Conservation (phyloP, 2,329 filamentous ascomycete genomes). For the Colletotrichum aenigma region DNA sequence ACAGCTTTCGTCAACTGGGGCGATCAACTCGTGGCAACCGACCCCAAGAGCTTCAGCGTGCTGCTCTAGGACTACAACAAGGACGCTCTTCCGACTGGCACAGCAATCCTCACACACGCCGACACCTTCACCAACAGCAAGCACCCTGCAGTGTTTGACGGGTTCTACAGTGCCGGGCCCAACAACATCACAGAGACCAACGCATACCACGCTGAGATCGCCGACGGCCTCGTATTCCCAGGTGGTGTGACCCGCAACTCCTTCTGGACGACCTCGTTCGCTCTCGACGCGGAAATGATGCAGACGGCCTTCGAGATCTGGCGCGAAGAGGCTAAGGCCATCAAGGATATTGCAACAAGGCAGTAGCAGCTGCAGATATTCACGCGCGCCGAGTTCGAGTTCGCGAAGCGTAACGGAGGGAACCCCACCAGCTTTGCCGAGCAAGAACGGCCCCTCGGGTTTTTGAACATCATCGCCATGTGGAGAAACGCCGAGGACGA, state of each 20-base stretch:
- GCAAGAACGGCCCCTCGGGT: conserved; percentile 16
- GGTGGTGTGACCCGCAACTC: conserved; percentile 6
- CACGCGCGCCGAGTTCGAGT: conserved; percentile 35
- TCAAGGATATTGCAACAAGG: conserved; percentile 23
- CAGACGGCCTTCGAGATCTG: neutral
- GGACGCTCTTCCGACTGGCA: neutral
- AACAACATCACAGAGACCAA: neutral
- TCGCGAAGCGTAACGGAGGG: conserved; percentile 32
- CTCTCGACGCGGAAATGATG: neutral
- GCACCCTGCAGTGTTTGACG: conserved; percentile 25
- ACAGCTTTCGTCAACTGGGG: neutral
- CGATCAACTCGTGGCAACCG: neutral
- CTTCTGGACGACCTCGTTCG: conserved; percentile 23
- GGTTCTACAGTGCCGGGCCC: conserved; percentile 14
- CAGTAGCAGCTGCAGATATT: conserved; percentile 42
- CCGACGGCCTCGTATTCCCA: neutral
- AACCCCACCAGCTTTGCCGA: conserved; percentile 33
- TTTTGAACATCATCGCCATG: conserved; percentile 25
- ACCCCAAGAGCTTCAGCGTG: conserved; percentile 10
- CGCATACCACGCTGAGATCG: conserved; percentile 23
- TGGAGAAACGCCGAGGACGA: conserved; percentile 37
- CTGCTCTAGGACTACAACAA: conserved; percentile 20
- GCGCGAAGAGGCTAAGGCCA: conserved; percentile 20
- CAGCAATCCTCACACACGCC: conserved; percentile 17
- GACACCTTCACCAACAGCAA: conserved; percentile 1